Percentiles rank a stretch among this genome's conserved stretches.
Conservation (phyloP, 257 asterid genomes). For the Hygrophila difformis region DNA sequence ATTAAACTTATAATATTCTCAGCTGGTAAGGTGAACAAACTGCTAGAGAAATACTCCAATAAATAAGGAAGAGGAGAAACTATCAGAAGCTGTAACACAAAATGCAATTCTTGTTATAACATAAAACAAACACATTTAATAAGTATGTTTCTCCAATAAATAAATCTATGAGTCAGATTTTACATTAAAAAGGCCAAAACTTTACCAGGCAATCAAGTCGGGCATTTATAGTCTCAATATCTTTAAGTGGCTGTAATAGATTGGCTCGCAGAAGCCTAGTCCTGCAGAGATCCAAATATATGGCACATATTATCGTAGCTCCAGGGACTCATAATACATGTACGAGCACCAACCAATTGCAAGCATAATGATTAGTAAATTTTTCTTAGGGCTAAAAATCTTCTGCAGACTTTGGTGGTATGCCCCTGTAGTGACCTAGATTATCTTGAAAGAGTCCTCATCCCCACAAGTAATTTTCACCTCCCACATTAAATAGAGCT, state of each 20-base stretch:
- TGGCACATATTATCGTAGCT: constrained; percentile 12
- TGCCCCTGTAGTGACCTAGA: constrained; percentile 3
- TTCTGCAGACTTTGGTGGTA: constrained; percentile 5
- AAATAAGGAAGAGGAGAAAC: no score
- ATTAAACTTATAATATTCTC: no score
- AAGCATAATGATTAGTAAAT: constrained; percentile 1
- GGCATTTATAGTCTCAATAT: constrained; percentile 82
- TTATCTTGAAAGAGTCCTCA: no score
- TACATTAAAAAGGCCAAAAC: constrained; percentile 9
- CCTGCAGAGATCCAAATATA: constrained; percentile 40
- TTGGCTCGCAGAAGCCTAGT: constrained; percentile 96
- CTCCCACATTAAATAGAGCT: no score
- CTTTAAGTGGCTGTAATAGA: constrained; percentile 95
- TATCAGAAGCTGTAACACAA: no score
- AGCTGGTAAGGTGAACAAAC: no score
- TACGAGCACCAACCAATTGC: constrained; percentile 4
- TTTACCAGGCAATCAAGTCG: constrained; percentile 90
- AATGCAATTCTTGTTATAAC: no score
- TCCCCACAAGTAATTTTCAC: no score
- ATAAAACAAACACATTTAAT: constrained; percentile 6
- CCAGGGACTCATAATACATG: no score
- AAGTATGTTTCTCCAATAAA: not conserved
- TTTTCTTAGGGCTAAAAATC: constrained; percentile 10
- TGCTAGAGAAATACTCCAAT: no score
- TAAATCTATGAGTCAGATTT: not conserved